These are phyloP conservation scores for Volvariella surrecta DNA, from an alignment of 1,284 basidiomycete genomes.

Conservation along the genomic window DNA sequence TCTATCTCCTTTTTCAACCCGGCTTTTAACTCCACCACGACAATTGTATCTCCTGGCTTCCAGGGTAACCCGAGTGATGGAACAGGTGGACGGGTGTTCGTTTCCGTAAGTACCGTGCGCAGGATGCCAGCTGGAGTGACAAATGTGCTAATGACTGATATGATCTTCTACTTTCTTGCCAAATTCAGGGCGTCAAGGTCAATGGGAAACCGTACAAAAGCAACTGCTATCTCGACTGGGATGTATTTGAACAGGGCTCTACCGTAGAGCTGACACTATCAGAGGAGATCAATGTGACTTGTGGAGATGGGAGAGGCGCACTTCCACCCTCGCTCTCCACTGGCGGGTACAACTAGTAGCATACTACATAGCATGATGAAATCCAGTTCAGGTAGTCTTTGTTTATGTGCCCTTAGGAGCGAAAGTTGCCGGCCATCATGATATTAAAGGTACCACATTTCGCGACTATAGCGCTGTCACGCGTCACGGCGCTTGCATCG, in stretches of 20 bases:
- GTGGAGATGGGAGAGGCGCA: constrained; percentile 34
- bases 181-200: constrained; percentile 41
- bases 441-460: too few relatives aligned
- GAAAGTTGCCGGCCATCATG: too few relatives aligned
- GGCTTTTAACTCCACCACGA: constrained; percentile 53
- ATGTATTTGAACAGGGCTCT: constrained; percentile 42
- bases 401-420: too few relatives aligned
- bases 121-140: background rate
- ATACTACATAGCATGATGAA: background rate
- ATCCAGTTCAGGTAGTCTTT: too few relatives aligned
- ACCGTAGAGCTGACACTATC: constrained; percentile 47
- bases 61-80: constrained; percentile 41
- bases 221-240: constrained; percentile 56
- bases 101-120: constrained; percentile 30
- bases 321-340: constrained; percentile 56
- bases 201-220: constrained; percentile 48
- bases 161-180: too few relatives aligned
- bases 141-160: background rate
- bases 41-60: constrained; percentile 42
- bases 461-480: too few relatives aligned
- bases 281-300: constrained; percentile 38
- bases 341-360: constrained; percentile 34
- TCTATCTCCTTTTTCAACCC: constrained; percentile 54
- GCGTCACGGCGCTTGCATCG: too few relatives aligned
- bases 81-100: constrained; percentile 44